A percentile compares a stretch with the other conserved stretches of the same genome.
phyloP scores from a whole-genome alignment of 768 basidiomycete genomes.

The Mycena polygramma region DNA sequence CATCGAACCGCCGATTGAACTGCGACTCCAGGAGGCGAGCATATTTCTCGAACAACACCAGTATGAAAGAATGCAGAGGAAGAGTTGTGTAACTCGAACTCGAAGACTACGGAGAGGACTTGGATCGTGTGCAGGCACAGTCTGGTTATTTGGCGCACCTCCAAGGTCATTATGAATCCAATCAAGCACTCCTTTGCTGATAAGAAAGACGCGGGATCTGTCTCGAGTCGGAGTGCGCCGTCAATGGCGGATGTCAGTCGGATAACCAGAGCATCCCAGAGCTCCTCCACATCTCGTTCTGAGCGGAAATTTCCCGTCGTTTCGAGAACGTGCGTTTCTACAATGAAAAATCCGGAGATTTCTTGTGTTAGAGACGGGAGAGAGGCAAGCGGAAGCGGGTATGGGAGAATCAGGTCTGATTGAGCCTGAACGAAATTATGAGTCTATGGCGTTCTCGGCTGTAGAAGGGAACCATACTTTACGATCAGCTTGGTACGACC shows the following conservation, averaged over 20 bases:
- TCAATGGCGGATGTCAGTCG: constrained; percentile 83
- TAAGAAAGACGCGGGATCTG: constrained; percentile 85
- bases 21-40: constrained; percentile 83
- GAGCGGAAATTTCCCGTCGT: constrained; percentile 93
- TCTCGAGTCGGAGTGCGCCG: constrained; percentile 77
- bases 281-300: constrained; percentile 90
- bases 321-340: constrained; percentile 92
- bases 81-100: constrained; percentile 88
- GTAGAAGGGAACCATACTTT: constrained; percentile 64
- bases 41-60: constrained; percentile 93
- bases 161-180: constrained; percentile 91
- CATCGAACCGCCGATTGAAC: constrained; percentile 85
- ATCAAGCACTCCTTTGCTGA: constrained; percentile 87
- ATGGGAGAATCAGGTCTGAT: constrained; percentile 94
- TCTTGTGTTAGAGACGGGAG: constrained; percentile 89
- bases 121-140: neutral
- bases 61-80: constrained; percentile 85
- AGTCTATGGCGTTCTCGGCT: neutral
- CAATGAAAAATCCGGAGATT: constrained; percentile 97
- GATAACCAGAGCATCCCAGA: constrained; percentile 90
- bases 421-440: constrained; percentile 74
- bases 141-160: constrained; percentile 62
- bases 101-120: constrained; percentile 53
- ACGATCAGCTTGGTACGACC: constrained; percentile 96
- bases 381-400: constrained; percentile 72